Base-by-base conservation (phyloP, 805 yeast genomes). In the Monosporozyma siamensis region DNA sequence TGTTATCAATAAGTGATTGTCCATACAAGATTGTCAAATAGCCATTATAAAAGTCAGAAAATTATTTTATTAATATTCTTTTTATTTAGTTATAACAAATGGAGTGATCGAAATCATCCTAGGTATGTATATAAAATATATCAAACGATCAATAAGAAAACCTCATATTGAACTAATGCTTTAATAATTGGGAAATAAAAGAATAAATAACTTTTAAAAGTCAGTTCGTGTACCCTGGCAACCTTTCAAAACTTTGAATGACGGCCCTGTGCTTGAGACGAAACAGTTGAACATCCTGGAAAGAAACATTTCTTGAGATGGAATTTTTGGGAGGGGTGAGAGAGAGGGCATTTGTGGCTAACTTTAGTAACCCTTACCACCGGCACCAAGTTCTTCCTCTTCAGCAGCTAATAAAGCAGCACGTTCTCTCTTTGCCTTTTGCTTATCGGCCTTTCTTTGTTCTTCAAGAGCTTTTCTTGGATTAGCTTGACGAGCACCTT, bases 331-430 rank as follows among this genome's bases (percentile, higher is more conserved):
- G 25, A 6, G 25, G 25, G 9, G 25, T 23, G 25, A 23, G 25
- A 8, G n/a, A 11, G 12, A 9, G 17, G 35, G 14, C 23, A n/a
- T n/a, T 11, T 18, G 35, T 7, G 23, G 9, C 18, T 32, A 20
- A 32, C 35, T 32, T 37, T 37, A 37, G 32, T 39, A 44, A 17
- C 50, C 50, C 42, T 50, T 49, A 23, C 53, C 52, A 22, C 51
- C 54, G 34, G 39, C 47, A 5, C 52, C 51, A 5, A 49, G 37
- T 22, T 38, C 38, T n/a, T 49, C 57, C 38, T 56, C 57, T 34
- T 56, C 61, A 3, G 50, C 59, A 24, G 53, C 54, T 12, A 56
- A 46, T 11, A 55, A 36, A n/a, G 46, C 54, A 4, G 51, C 55
- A 39, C 58, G 52, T 44, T 56, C 58, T 43, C 46, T 39, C 44